Base-by-base conservation (phyloP, 371 early-diverging fungal species). In the Lichtheimia ornata region DNA sequence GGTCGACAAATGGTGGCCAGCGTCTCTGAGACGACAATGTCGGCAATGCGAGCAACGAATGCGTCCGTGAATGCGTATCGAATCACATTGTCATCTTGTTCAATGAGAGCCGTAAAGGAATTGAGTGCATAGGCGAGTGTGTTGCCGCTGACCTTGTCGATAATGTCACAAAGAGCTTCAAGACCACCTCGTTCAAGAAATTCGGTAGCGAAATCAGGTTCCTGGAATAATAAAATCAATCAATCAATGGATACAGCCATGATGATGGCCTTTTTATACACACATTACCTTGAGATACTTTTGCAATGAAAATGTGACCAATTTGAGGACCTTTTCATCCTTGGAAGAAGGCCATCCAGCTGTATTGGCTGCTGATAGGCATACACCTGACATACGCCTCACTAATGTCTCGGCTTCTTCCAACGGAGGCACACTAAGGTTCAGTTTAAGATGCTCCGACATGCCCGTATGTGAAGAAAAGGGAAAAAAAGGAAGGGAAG, bases 51-150 rank as follows among this genome's bases (percentile, higher is more conserved):
- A 5, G 65, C 68, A 14, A 91, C 79, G 60, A 91, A 87, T 5
- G 74, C 74, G 27, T 63, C 70, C n/a, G 70, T 70, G n/a, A 88
- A 72, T 11, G 74, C 62, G 2, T 86, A 87, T 5, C 83, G 84
- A 13, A 74, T 62, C 35, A 35, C 35, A 11, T 35, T 6, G 35
- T 35, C 35, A 43, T 88, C 80, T 61, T 88, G 87, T 40, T 88
- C 88, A 84, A 89, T 84, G 13, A 90, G 69, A 6, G 84, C 84
- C n/a, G 81, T 71, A 56, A 90, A 72, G 0, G 88, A 84, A 28
- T 83, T 85, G 43, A 91, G 69, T 3, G 90, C 90, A 74, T 89
- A 89, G 9, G 90, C 90, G 13, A 91, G 67, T 0, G 88, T 87
- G 56, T 89, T 91, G 27, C 89, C 89, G 47, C 68, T 79, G 0